A percentile compares a stretch with the other conserved stretches of the same genome.
These are phyloP conservation scores for Botrytis medusae DNA, from an alignment of 2,329 filamentous ascomycete genomes.

Conservation along the genomic window DNA sequence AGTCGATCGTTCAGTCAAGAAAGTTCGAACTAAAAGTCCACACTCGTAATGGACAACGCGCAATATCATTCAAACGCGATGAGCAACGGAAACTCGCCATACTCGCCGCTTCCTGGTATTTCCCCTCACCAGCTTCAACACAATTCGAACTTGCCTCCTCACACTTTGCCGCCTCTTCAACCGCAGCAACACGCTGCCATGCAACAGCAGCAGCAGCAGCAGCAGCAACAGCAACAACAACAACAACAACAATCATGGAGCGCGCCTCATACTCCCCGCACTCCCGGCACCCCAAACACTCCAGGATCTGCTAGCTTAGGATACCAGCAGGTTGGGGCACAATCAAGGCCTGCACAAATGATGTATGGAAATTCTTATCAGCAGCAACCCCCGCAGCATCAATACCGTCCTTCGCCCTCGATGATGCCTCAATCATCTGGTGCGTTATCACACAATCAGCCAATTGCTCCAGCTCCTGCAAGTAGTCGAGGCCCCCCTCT, in stretches of 20 bases:
- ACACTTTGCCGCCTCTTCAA: constrained; percentile 57
- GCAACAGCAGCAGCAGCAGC: constrained; percentile 41
- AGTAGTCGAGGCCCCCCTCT: constrained; percentile 54
- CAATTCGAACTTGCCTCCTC: constrained; percentile 47
- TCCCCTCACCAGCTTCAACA: constrained; percentile 43
- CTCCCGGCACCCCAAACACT: constrained; percentile 62
- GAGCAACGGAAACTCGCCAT: constrained; percentile 35
- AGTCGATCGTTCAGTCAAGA: constrained; percentile 1
- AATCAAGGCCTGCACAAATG: constrained; percentile 35
- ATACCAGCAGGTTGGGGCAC: constrained; percentile 54
- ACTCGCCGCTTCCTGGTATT: constrained; percentile 37
- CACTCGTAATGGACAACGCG: constrained; percentile 33
- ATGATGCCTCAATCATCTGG: constrained; percentile 69
- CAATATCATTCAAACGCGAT: constrained; percentile 38
- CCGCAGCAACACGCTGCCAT: constrained; percentile 49
- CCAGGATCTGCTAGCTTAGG: constrained; percentile 56
- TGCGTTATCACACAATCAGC: constrained; percentile 69
- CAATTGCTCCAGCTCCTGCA: constrained; percentile 70
- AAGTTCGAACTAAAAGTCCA: constrained; percentile 9
- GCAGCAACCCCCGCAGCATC: constrained; percentile 31
- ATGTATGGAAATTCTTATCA: constrained; percentile 35
- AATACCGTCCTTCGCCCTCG: constrained; percentile 54
- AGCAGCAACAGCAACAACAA: not conserved
- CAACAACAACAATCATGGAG: constrained; percentile 48
- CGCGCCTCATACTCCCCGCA: constrained; percentile 56